Evolutionary conservation across 768 basidiomycete genomes (phyloP).

Genomic region (Termitomyces sp.): DNA sequence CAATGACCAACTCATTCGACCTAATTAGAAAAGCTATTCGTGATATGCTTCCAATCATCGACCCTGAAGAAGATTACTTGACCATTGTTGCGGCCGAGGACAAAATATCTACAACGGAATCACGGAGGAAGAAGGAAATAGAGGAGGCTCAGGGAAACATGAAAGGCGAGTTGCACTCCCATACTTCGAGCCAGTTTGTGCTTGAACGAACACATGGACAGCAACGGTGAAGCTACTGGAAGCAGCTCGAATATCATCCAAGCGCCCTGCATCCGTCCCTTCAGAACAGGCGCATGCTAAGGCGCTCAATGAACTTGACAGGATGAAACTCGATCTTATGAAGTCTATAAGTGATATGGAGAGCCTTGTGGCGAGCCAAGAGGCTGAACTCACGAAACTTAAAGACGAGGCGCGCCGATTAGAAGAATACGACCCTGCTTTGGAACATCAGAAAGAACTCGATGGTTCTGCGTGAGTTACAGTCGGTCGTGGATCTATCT

Average conservation of each 20-base stretch:
- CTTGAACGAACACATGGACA: conserved; percentile 19
- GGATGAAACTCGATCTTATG: conserved; percentile 54
- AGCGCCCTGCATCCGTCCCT: conserved; percentile 64
- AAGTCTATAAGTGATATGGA: conserved; percentile 77
- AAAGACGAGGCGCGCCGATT: conserved; percentile 58
- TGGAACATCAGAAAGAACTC: conserved; percentile 64
- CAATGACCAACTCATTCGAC: background rate
- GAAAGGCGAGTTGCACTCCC: conserved; percentile 41
- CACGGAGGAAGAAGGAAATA: conserved; percentile 56
- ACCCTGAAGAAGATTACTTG: conserved; percentile 74
- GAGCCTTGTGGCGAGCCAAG: conserved; percentile 56
- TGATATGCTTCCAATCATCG: conserved; percentile 68
- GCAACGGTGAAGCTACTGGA: conserved; percentile 63
- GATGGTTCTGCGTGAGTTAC: conserved; percentile 60
- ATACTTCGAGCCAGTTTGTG: background rate
- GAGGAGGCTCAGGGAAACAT: conserved; percentile 63
- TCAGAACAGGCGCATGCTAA: conserved; percentile 58
- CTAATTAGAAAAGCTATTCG: conserved; percentile 54
- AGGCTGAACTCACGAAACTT: conserved; percentile 63
- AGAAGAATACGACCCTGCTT: conserved; percentile 68
- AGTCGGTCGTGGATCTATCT: background rate
- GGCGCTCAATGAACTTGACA: conserved; percentile 62
- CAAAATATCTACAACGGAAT: conserved; percentile 53
- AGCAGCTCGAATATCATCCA: conserved; percentile 64
- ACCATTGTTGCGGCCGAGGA: conserved; percentile 74